Base-by-base conservation (phyloP, 345 rosid genomes). In the Odontarrhena argentea region DNA sequence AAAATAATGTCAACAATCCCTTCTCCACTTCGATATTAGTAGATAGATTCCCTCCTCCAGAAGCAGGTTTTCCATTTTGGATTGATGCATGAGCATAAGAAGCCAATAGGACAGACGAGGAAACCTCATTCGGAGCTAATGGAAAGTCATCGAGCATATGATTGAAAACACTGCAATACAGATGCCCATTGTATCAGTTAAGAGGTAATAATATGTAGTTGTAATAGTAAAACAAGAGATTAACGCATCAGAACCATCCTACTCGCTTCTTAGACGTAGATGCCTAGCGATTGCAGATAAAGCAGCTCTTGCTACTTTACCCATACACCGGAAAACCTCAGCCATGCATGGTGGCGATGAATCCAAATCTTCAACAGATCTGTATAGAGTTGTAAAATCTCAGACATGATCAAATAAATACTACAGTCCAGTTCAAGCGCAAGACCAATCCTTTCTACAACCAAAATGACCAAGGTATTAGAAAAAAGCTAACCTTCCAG, bases 231-330 rank as follows among this genome's bases (percentile, higher is more conserved):
- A 56, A 49, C 46, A 18, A 72, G 66, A 57, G 55, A 74, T 62
- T 13, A 55, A 69, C 46, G 69, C 65, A 63, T 57, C 78, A 80
- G 56, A 55, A 60, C 55, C 70, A 76, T 78, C 77, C 86, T 88
- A 93, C 98, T 90, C 96, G 96, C 95, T 88, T 80, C 92, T 83
- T 73, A 93, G 62, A 68, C 97, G 96, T 58, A 93, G 92, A 85
- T 93, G 91, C 72, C 97, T 84, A 37, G 98, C 94, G 60, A 93
- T 78, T 10, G 88, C 94, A 78, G 85, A 84, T 52, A 93, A 74
- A 73, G 89, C 86, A 74, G 90, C 87, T 51, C 98, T 87, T 77
- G 98, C 98, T 60, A 85, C 98, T 80, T 84, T 93, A 40, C 98
- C 98, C 94, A 93, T 84, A 57, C 94, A 84, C 83, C 89, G 75